Base-by-base conservation (phyloP, 495 filamentous ascomycete genomes). In the Xylaria flabelliformis region DNA sequence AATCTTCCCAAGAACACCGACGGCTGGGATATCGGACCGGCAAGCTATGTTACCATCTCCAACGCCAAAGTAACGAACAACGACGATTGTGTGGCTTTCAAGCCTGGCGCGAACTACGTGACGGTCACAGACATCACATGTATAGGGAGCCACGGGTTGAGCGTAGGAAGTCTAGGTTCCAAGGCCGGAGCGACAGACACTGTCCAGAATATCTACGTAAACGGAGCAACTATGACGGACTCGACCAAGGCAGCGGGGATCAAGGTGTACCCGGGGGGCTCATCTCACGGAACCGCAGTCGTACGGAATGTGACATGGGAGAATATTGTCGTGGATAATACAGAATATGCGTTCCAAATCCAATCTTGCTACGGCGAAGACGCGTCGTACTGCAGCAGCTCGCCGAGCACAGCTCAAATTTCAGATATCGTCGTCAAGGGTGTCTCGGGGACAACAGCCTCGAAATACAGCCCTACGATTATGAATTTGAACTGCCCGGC, bases 291-390 rank as follows among this genome's bases (percentile, higher is more conserved):
- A 0, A 66, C 75, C 0, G 80, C 82, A 0, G 82, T 80, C 0
- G 82, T 85, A 24, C 75, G 69, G 10, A 86, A 85, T 71, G 84
- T 85, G 13, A 86, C 84, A 0, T 85, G 76, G 67, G 78, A 74
- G 3, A 78, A 74, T 10, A 72, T 86, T 44, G 77, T 75, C 26
- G 80, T 85, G 5, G 70, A 80, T 5, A 79, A 77, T 29, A 82
- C 79, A 55, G 83, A 84, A 51, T 86, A 85, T 67, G 84, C 80
- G n/a, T 77, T 85, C 68, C 83, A 85, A 74, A 85, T 85, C 36
- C 80, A 85, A 69, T 84, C 82, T 48, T 86, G 84, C 67, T 86
- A 86, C 69, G 78, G 79, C 39, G 78, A 84, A 51, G 78, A 83
- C 72, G 78, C 61, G 2, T 70, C 67, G n/a, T 84, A 85, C 66